These are phyloP conservation scores for Amanita molliuscula DNA, from an alignment of 768 basidiomycete species.

Conservation along the genomic window DNA sequence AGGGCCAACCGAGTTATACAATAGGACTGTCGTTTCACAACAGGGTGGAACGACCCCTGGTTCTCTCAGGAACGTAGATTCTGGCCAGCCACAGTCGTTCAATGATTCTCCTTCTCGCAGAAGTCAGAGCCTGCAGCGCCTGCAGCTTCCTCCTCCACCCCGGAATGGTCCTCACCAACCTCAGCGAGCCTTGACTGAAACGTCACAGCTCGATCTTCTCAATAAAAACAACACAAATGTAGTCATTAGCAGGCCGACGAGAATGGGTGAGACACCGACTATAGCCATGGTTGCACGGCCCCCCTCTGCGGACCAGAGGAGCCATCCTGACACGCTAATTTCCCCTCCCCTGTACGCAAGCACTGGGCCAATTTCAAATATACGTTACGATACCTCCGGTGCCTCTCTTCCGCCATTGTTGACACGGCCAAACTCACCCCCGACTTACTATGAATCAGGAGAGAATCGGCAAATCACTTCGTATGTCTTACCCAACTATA, in stretches of 20 bases:
- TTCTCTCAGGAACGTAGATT: neutral
- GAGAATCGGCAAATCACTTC: neutral
- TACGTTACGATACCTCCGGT: slow-evolving; percentile 6
- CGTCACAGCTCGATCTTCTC: slow-evolving; percentile 4
- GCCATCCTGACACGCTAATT: slow-evolving; percentile 5
- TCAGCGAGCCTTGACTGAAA: slow-evolving; percentile 5
- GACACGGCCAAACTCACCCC: slow-evolving; percentile 6
- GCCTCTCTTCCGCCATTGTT: slow-evolving; percentile 10
- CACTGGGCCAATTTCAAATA: neutral
- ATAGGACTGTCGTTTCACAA: neutral
- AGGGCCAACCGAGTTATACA: neutral
- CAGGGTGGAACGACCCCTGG: neutral
- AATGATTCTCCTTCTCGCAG: slow-evolving; percentile 7
- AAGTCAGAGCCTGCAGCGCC: slow-evolving; percentile 11
- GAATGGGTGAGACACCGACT: neutral
- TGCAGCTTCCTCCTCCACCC: slow-evolving; percentile 7
- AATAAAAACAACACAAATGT: neutral
- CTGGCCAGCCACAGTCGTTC: neutral
- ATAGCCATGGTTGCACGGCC: slow-evolving; percentile 5
- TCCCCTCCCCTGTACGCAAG: slow-evolving; percentile 9
- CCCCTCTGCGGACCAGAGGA: neutral
- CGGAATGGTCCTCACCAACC: slow-evolving; percentile 5
- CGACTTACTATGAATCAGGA: slow-evolving; percentile 6
- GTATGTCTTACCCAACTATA: neutral
- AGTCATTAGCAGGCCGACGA: neutral